Evolutionary conservation across 202 grass and related monocot genomes (phyloP).

Genomic region (Panicum hallii): DNA sequence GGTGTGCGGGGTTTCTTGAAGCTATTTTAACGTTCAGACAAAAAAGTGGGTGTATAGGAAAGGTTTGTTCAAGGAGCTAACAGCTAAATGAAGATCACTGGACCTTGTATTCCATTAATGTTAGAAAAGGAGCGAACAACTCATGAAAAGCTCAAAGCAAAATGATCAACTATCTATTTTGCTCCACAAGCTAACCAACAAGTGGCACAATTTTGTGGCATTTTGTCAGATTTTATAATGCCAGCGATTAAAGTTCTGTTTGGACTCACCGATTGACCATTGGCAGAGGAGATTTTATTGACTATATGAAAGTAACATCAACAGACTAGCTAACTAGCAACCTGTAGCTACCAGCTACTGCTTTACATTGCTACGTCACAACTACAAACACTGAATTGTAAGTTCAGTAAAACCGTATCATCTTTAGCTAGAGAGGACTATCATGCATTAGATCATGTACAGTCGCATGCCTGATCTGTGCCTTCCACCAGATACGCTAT

Average conservation of each 20-base stretch:
- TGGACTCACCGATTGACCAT: conserved; percentile 5
- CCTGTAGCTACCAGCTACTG: neutral
- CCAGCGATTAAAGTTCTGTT: neutral
- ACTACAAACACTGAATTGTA: neutral
- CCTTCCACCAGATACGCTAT: conserved; percentile 23
- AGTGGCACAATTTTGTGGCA: neutral
- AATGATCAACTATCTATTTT: neutral
- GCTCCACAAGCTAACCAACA: conserved; percentile 15
- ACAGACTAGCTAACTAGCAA: neutral
- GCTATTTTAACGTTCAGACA: neutral
- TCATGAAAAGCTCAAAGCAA: neutral
- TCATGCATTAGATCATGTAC: neutral
- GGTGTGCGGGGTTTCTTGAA: conserved; percentile 8
- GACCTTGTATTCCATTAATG: conserved; percentile 15
- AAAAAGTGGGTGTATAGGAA: neutral
- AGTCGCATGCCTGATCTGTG: neutral
- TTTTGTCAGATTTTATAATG: neutral
- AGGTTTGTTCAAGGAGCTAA: conserved; percentile 29
- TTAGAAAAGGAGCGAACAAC: neutral
- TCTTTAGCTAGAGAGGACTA: neutral
- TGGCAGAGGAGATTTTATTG: neutral
- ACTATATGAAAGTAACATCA: neutral
- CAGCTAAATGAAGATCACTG: conserved; percentile 26
- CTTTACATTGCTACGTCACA: neutral
- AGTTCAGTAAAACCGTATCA: conserved; percentile 19